Evolutionary conservation across 2,329 filamentous ascomycete species (phyloP).

Genomic region (Diaporthe citri): DNA sequence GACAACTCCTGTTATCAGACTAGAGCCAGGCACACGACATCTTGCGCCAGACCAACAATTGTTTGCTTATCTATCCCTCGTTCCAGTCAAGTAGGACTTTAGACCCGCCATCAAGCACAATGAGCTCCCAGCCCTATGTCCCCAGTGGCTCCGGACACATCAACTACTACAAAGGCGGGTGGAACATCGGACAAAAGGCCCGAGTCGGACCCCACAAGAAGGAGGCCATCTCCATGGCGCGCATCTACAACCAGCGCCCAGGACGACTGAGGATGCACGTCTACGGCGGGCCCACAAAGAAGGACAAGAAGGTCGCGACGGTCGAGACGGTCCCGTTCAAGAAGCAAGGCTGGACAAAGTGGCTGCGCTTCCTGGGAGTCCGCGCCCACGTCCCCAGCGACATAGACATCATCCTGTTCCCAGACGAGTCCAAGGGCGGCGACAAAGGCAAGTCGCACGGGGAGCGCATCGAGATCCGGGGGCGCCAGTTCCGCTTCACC

Average conservation of each 20-base stretch:
- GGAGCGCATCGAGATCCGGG: slow-evolving; percentile 20
- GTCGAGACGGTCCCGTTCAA: slow-evolving; percentile 21
- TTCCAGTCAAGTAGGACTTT: too few relatives aligned
- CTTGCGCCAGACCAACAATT: neutral
- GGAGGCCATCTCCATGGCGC: slow-evolving; percentile 16
- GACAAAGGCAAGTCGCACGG: neutral
- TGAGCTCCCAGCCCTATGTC: neutral
- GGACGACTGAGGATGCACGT: slow-evolving; percentile 15
- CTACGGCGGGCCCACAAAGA: slow-evolving; percentile 5
- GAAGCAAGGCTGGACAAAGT: neutral
- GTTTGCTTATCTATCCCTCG: neutral
- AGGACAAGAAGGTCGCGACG: slow-evolving; percentile 7
- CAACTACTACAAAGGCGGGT: slow-evolving; percentile 17
- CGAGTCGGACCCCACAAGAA: slow-evolving; percentile 19
- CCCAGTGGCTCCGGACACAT: neutral
- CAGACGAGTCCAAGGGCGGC: slow-evolving; percentile 1
- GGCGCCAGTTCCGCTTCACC: slow-evolving; percentile 13
- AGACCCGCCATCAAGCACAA: neutral
- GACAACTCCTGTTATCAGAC: neutral
- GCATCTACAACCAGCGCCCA: neutral
- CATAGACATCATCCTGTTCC: slow-evolving; percentile 21
- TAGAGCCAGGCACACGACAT: neutral
- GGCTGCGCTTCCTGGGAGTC: neutral
- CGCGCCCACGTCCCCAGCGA: neutral
- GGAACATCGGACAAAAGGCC: slow-evolving; percentile 17